phyloP scores from a whole-genome alignment of 106 monocot species.

The Acanthochlamys bracteata region DNA sequence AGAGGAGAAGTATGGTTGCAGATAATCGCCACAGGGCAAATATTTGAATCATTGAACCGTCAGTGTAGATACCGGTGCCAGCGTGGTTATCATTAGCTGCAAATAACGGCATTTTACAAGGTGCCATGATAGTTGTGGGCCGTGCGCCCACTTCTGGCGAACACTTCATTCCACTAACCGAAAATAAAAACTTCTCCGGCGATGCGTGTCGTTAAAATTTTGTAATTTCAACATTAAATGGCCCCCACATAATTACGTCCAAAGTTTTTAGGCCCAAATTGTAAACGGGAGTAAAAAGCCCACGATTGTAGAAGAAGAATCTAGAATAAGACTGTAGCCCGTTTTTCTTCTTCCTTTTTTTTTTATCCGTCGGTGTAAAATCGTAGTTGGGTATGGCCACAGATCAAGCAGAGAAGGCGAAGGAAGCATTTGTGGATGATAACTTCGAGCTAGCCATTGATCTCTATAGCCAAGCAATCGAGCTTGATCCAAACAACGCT shows the following conservation, averaged over 20 bases:
- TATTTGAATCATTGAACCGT: neutral
- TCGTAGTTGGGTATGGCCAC: too few species aligned
- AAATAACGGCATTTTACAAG: neutral
- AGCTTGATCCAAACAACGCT: conserved; percentile 53
- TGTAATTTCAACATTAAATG: too few species aligned
- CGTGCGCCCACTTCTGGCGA: neutral
- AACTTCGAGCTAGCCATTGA: conserved; percentile 82
- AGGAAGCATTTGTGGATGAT: conserved; percentile 91
- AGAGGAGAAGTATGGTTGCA: conserved; percentile 40
- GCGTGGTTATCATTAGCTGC: neutral
- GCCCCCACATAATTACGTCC: too few species aligned
- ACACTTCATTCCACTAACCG: neutral
- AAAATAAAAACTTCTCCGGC: too few species aligned
- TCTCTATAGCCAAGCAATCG: conserved; percentile 75
- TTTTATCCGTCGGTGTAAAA: too few species aligned
- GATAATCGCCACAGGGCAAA: conserved; percentile 28
- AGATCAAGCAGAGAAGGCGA: conserved; percentile 36
- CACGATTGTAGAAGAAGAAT: too few species aligned
- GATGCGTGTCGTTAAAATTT: too few species aligned
- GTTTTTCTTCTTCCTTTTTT: too few species aligned
- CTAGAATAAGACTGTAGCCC: too few species aligned
- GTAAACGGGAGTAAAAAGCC: too few species aligned
- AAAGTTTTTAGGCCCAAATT: too few species aligned
- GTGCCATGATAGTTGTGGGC: conserved; percentile 2
- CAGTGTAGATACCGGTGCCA: neutral